A percentile compares a stretch with the other conserved stretches of the same genome.
Conservation (phyloP, 1,284 basidiomycete genomes). For the Heterobasidion irregulare region DNA sequence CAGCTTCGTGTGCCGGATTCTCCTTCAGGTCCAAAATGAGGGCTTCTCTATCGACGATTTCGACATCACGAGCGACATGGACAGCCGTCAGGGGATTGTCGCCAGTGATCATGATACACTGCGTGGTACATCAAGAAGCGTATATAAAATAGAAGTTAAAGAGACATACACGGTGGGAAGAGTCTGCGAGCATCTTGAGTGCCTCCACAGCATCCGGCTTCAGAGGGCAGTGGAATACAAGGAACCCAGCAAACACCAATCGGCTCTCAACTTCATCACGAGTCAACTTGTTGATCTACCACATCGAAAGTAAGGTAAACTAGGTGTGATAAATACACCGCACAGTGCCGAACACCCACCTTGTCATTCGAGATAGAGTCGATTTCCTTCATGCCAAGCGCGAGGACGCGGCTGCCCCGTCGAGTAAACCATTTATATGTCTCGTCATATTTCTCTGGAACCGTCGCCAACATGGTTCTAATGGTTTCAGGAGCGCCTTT, state of each 20-base stretch:
- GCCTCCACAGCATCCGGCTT: constrained; percentile 88
- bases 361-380: constrained; percentile 58
- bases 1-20: constrained; percentile 59
- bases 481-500: constrained; percentile 96
- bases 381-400: constrained; percentile 81
- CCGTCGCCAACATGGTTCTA: constrained; percentile 68
- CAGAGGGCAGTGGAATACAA: constrained; percentile 94
- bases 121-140: background rate
- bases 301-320: background rate
- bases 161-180: constrained; percentile 78
- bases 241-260: constrained; percentile 82
- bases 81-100: constrained; percentile 94
- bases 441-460: constrained; percentile 81
- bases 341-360: constrained; percentile 29
- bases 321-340: background rate
- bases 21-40: constrained; percentile 88
- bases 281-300: constrained; percentile 76
- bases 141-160: background rate
- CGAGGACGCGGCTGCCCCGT: constrained; percentile 85
- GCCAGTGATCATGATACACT: constrained; percentile 98
- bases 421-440: constrained; percentile 92
- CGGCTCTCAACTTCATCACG: constrained; percentile 74
- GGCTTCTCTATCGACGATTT: constrained; percentile 90
- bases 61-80: constrained; percentile 90
- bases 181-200: constrained; percentile 88